Evolutionary conservation across 768 basidiomycete species (phyloP).

Genomic region (Mycena vitilis): DNA sequence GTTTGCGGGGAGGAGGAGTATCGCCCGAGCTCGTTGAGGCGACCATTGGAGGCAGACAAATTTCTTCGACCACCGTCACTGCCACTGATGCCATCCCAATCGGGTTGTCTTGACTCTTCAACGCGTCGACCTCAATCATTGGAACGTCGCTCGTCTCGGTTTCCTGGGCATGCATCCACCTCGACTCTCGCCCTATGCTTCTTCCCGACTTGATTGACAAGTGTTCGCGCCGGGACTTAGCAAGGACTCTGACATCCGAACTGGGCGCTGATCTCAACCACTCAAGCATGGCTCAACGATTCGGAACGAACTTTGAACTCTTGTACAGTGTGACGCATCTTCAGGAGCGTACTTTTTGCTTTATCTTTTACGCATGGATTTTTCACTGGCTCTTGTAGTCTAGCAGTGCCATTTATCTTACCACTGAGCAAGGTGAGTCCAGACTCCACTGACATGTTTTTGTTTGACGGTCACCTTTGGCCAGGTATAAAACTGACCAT

Average conservation of each 20-base stretch:
- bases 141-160: neutral
- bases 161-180: neutral
- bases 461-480: neutral
- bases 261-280: slow-evolving; percentile 35
- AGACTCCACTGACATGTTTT: slow-evolving; percentile 22
- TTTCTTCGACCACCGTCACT: slow-evolving; percentile 1
- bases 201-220: slow-evolving; percentile 25
- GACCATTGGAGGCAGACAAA: slow-evolving; percentile 11
- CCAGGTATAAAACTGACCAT: slow-evolving; percentile 26
- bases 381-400: neutral
- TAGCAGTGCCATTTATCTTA: slow-evolving; percentile 20
- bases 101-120: neutral
- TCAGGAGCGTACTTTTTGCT: too few species aligned
- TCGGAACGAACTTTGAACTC: too few species aligned
- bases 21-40: slow-evolving; percentile 34
- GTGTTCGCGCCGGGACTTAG: neutral
- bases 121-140: too few species aligned
- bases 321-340: too few species aligned
- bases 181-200: neutral
- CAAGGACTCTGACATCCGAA: slow-evolving; percentile 22
- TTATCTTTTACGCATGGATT: too few species aligned
- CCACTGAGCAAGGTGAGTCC: neutral
- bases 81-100: neutral
- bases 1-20: slow-evolving; percentile 63
- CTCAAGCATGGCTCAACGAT: neutral